Percentiles rank a stretch among this genome's conserved stretches.
phyloP scores from a whole-genome alignment of 176 grass and related monocot genomes.

The Zizania latifolia region DNA sequence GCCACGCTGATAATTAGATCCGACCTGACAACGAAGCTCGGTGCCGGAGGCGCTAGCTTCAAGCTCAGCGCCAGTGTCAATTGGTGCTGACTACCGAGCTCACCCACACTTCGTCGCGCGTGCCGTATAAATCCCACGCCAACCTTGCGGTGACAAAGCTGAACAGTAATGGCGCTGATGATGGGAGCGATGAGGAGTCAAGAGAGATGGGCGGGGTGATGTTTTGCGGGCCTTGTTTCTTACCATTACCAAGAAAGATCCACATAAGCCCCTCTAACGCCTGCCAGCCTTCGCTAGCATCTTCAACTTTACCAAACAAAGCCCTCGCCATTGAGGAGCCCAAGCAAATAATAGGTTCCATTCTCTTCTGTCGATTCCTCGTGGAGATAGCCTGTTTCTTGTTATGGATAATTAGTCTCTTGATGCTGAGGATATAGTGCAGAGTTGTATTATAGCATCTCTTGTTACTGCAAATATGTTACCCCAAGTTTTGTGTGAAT shows the following conservation, averaged over 20 bases:
- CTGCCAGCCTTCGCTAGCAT: conserved; percentile 39
- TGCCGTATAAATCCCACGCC: too few species aligned
- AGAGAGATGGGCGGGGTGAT: conserved; percentile 33
- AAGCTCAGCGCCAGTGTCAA: too few species aligned
- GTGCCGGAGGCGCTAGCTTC: too few species aligned
- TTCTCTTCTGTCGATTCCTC: conserved; percentile 23
- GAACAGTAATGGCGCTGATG: not conserved
- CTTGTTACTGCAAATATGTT: conserved; percentile 16
- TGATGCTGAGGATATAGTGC: conserved; percentile 7
- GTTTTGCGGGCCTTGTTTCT: conserved; percentile 65
- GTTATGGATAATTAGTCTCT: conserved; percentile 11
- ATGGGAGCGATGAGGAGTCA: conserved; percentile 24
- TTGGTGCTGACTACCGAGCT: too few species aligned
- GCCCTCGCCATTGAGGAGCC: conserved; percentile 13
- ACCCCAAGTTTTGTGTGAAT: conserved; percentile 5
- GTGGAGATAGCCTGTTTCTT: conserved; percentile 19
- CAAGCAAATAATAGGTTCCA: conserved; percentile 25
- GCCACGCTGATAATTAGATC: too few species aligned
- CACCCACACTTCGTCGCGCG: too few species aligned
- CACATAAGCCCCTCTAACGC: conserved; percentile 51
- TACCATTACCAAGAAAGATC: conserved; percentile 63
- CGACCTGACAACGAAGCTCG: too few species aligned
- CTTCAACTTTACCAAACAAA: conserved; percentile 32
- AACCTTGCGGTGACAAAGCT: conserved; percentile 12
- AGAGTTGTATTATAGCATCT: conserved; percentile 20